phyloP scores from a whole-genome alignment of 345 rosid species.

The Salix exigua region DNA sequence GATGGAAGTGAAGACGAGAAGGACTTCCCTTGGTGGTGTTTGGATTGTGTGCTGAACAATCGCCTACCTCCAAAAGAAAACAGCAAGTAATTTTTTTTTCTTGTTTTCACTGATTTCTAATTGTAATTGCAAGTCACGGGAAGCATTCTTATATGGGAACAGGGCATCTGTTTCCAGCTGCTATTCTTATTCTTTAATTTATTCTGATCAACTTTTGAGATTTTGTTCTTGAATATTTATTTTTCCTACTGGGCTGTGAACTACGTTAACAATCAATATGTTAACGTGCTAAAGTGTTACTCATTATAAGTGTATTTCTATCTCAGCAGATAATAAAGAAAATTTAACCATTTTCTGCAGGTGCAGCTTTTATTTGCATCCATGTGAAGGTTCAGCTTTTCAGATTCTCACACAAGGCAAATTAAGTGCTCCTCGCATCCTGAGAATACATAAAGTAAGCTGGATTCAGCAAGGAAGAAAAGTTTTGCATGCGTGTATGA shows the following conservation, averaged over 20 bases:
- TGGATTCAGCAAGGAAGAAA: slow-evolving; percentile 1
- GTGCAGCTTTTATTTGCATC: slow-evolving; percentile 94
- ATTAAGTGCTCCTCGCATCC: slow-evolving; percentile 94
- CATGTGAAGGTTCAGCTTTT: slow-evolving; percentile 78
- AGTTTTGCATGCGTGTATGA: background rate
- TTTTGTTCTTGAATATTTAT: background rate
- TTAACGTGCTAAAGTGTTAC: background rate
- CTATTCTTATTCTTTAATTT: background rate
- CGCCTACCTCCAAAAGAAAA: slow-evolving; percentile 91
- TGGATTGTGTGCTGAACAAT: slow-evolving; percentile 84
- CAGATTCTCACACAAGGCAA: slow-evolving; percentile 95
- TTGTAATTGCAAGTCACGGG: background rate
- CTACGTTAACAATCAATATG: background rate
- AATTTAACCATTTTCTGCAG: slow-evolving; percentile 43
- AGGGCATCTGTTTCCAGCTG: background rate
- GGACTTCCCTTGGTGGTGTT: slow-evolving; percentile 94
- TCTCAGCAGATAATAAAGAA: background rate
- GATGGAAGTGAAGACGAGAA: slow-evolving; percentile 93
- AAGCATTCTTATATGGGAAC: background rate
- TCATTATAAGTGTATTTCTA: background rate
- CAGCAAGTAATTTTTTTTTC: slow-evolving; percentile 53
- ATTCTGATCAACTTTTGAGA: background rate
- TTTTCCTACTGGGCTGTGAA: background rate
- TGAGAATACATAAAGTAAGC: slow-evolving; percentile 93
- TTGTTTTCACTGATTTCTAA: background rate